phyloP scores from a whole-genome alignment of 768 basidiomycete genomes.

The Leccinum subtestaceum region DNA sequence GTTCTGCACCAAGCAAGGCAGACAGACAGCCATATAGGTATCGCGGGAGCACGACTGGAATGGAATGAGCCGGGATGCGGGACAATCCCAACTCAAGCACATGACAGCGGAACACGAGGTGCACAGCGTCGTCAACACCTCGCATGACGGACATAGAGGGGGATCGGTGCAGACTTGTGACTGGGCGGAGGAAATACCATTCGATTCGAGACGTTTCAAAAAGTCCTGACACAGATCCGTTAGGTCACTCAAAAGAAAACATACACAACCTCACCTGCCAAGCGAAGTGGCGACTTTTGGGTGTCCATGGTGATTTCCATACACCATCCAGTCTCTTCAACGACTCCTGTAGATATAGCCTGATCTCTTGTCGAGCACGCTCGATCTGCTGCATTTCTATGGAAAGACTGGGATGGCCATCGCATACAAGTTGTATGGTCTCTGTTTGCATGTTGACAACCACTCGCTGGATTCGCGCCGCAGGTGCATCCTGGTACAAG shows the following conservation, averaged over 20 bases:
- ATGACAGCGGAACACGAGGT: conserved; percentile 11
- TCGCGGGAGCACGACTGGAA: conserved; percentile 20
- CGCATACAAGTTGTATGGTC: conserved; percentile 6
- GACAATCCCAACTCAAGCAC: conserved; percentile 19
- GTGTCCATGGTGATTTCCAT: background rate
- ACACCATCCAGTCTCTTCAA: background rate
- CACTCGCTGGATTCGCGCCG: conserved; percentile 9
- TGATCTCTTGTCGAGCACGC: too few species aligned
- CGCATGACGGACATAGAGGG: conserved; percentile 15
- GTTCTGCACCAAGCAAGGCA: conserved; percentile 5
- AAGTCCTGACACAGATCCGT: conserved; percentile 14
- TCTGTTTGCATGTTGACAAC: conserved; percentile 17
- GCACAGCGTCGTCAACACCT: conserved; percentile 7
- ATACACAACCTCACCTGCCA: background rate
- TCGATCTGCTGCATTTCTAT: conserved; percentile 21
- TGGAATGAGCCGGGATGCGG: conserved; percentile 14
- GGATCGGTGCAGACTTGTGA: background rate
- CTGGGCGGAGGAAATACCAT: conserved; percentile 1
- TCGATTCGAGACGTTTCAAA: conserved; percentile 11
- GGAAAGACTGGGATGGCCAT: conserved; percentile 13
- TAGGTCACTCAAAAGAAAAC: background rate
- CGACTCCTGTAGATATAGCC: too few species aligned
- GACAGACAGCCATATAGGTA: conserved; percentile 3
- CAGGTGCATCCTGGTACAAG: conserved; percentile 11
- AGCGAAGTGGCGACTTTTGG: too few species aligned